Evolutionary conservation across 164 flowering plant genomes (phyloP).

Genomic region (Umbilicus rupestris): DNA sequence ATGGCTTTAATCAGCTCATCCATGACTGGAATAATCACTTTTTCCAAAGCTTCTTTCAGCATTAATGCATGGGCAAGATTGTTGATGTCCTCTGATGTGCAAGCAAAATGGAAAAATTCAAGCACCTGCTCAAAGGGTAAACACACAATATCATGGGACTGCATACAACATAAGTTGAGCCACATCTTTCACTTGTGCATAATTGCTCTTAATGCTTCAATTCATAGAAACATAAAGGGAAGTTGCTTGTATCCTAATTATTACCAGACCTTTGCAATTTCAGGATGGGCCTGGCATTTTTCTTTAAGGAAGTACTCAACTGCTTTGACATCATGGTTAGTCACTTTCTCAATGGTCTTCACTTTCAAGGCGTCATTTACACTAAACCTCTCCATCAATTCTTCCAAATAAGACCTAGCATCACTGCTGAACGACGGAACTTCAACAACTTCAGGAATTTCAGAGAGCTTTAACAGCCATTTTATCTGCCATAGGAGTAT

Average conservation of each 20-base stretch:
- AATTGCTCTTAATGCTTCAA: neutral
- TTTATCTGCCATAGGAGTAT: constrained; percentile 37
- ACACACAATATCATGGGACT: too few relatives aligned
- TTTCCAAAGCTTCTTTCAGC: constrained; percentile 59
- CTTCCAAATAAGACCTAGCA: constrained; percentile 50
- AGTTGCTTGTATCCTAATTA: constrained; percentile 5
- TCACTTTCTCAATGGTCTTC: constrained; percentile 74
- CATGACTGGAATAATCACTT: constrained; percentile 58
- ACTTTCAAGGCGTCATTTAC: constrained; percentile 68
- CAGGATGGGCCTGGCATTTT: constrained; percentile 61
- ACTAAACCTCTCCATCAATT: constrained; percentile 49
- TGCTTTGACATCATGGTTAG: constrained; percentile 97
- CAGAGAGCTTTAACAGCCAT: constrained; percentile 80
- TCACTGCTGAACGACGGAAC: constrained; percentile 71
- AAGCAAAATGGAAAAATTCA: constrained; percentile 93
- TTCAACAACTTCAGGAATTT: constrained; percentile 67
- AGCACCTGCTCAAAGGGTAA: constrained; percentile 46
- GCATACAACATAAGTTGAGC: too few relatives aligned
- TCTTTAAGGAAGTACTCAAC: constrained; percentile 85
- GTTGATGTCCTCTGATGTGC: constrained; percentile 96
- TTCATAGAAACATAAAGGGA: neutral
- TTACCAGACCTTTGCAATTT: constrained; percentile 56
- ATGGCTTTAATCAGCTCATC: constrained; percentile 53
- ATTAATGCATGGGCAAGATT: constrained; percentile 86
- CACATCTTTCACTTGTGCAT: too few relatives aligned